Evolutionary conservation across 177 flowering plant genomes (phyloP).

Genomic region (Vitis hybrid): DNA sequence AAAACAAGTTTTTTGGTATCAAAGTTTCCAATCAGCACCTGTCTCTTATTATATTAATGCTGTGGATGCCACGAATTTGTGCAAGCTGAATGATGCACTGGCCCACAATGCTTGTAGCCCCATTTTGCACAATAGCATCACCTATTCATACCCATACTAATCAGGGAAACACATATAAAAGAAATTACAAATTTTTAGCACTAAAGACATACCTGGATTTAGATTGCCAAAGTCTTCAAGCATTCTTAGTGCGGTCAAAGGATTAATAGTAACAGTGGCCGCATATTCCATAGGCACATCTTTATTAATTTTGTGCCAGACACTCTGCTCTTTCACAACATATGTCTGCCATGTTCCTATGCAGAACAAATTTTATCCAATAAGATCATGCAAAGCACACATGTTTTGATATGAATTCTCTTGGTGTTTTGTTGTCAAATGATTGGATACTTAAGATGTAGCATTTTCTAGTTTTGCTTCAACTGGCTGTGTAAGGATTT

Average conservation of each 20-base stretch:
- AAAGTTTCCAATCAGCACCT: constrained; percentile 41
- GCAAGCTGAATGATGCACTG: constrained; percentile 97
- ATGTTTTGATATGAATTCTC: neutral
- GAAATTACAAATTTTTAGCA: neutral
- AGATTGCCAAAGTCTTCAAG: constrained; percentile 75
- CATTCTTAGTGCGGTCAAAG: constrained; percentile 90
- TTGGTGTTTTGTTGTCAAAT: too few relatives aligned
- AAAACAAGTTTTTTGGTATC: neutral
- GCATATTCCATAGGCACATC: constrained; percentile 83
- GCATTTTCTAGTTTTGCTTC: neutral
- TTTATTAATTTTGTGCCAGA: constrained; percentile 85
- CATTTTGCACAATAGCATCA: constrained; percentile 92
- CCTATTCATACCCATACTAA: constrained; percentile 42
- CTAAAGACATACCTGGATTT: constrained; percentile 53
- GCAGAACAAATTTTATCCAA: constrained; percentile 18
- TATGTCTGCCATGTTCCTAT: constrained; percentile 95
- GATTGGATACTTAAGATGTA: too few relatives aligned
- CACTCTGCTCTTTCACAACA: constrained; percentile 74
- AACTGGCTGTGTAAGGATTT: too few relatives aligned
- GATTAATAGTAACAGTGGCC: constrained; percentile 88
- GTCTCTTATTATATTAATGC: constrained; percentile 85
- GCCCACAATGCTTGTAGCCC: constrained; percentile 98
- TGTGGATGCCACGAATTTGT: constrained; percentile 63
- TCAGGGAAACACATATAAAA: constrained; percentile 13
- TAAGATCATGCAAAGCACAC: neutral